Base-by-base conservation (phyloP, 768 basidiomycete genomes). In the Xerocomellus chrysenteron region DNA sequence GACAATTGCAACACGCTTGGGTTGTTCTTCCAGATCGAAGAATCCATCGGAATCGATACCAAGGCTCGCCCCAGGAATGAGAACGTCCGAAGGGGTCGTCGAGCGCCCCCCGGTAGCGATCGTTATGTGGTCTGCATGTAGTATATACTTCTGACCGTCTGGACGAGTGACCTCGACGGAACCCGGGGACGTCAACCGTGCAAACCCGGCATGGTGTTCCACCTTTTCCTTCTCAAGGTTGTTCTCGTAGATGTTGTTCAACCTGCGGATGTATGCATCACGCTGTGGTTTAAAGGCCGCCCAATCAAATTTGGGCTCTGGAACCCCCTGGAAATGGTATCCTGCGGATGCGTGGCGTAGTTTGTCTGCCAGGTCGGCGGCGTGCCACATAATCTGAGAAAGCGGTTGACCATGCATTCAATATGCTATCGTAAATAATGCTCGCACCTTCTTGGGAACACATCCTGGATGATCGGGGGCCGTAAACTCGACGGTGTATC, bases 1-100 rank as follows among this genome's bases (percentile, higher is more conserved):
- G 42, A 98, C 87, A 52, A 98, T 88, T 4, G 88, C 95, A 32
- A 97, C 94, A 55, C 94, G 84, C 74, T 88, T 92, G 10, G 97
- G 97, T 71, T 96, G 94, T 50, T 88, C 82, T 61, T 85, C 84
- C 44, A 99, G 83, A 44, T 85, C 92, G 65, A 99, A 99, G 80
- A 99, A 99, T 3, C 94, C 95, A 71, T 99, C 97, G 10, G 93
- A 96, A 74, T 87, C 79, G 61, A 93, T 96, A 28, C 95, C 97
- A 43, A 91, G 81, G 39, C 85, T 86, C 10, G 95, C 94, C 39
- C 97, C 97, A 30, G 94, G 93, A 56, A 98, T 88, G 37, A 83
- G 65, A 5, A 87, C 78, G 13, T 95, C 90, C 19, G 80, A 78
- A 2, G 96, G 97, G 39, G 86, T 75, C 36, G 83, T 86, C 0